Evolutionary conservation across 805 yeast species (phyloP).

Genomic region (Starmerella stellata): DNA sequence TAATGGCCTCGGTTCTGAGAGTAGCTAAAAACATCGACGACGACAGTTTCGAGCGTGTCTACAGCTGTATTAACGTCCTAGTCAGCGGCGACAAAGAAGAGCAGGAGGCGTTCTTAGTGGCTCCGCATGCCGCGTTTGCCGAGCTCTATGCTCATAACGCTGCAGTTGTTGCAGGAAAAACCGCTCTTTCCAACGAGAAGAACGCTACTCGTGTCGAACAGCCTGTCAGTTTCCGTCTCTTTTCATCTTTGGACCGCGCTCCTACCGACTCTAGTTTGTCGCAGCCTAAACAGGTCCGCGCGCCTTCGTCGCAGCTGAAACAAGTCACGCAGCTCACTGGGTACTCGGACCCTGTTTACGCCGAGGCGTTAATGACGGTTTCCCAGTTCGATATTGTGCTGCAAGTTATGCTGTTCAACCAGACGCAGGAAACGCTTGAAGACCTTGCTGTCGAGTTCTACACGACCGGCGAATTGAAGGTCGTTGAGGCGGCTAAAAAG

Average conservation of each 20-base stretch:
- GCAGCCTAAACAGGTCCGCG: neutral
- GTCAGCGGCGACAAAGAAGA: slow-evolving; percentile 34
- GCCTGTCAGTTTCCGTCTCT: slow-evolving; percentile 17
- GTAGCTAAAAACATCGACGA: slow-evolving; percentile 81
- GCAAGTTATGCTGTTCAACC: slow-evolving; percentile 86
- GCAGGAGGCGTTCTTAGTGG: slow-evolving; percentile 62
- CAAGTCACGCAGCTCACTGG: slow-evolving; percentile 93
- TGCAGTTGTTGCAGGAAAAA: slow-evolving; percentile 15
- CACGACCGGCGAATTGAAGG: slow-evolving; percentile 86
- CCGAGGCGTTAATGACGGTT: slow-evolving; percentile 90
- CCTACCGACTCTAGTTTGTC: slow-evolving; percentile 4
- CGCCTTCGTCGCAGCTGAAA: slow-evolving; percentile 50
- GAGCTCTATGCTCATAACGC: slow-evolving; percentile 40
- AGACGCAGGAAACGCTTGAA: slow-evolving; percentile 73
- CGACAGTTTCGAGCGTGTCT: slow-evolving; percentile 87
- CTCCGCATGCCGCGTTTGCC: slow-evolving; percentile 70
- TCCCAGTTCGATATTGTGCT: slow-evolving; percentile 91
- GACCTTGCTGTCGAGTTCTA: slow-evolving; percentile 90
- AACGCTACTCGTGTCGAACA: slow-evolving; percentile 27
- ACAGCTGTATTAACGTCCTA: slow-evolving; percentile 68
- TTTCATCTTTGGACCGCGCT: neutral
- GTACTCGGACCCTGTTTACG: slow-evolving; percentile 92
- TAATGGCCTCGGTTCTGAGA: slow-evolving; percentile 78
- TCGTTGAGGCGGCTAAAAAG: slow-evolving; percentile 75
- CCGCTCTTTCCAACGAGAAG: slow-evolving; percentile 31